Percentiles rank a stretch among this genome's conserved stretches.
These are phyloP conservation scores for Allodekkera sacchari DNA, from an alignment of 805 yeast species.

Conservation along the genomic window DNA sequence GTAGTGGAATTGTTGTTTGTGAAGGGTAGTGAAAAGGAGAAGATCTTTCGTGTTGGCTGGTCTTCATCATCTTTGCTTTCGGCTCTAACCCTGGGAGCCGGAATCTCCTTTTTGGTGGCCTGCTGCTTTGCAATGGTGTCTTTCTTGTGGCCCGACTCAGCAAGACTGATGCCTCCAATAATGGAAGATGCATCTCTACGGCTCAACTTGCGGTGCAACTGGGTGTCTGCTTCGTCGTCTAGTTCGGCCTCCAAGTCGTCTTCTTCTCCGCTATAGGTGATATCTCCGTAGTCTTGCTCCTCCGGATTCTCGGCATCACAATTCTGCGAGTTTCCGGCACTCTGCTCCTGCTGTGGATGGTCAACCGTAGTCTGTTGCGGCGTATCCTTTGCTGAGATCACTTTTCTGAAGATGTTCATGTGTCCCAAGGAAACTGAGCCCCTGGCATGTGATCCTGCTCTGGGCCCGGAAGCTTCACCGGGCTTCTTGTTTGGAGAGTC, in stretches of 20 bases:
- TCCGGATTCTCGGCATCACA: background rate
- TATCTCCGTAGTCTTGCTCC: background rate
- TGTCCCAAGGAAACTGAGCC: no score
- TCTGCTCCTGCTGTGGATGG: no score
- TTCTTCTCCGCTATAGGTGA: conserved; percentile 2
- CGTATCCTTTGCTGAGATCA: no score
- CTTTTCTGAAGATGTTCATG: no score
- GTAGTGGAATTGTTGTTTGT: conserved; percentile 35
- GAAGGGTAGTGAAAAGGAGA: conserved; percentile 53
- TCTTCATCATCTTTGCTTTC: conserved; percentile 24
- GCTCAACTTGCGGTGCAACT: conserved; percentile 3
- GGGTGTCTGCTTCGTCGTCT: background rate
- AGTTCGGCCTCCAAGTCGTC: conserved; percentile 2
- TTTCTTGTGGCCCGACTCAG: background rate
- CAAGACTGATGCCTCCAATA: conserved; percentile 10
- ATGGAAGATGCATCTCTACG: conserved; percentile 10
- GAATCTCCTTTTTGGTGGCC: conserved; percentile 4
- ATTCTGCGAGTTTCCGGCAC: no score
- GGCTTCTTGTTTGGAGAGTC: no score
- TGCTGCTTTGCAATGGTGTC: conserved; percentile 1
- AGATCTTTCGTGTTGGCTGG: conserved; percentile 26
- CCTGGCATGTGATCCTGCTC: no score
- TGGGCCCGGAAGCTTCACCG: no score
- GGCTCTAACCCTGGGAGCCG: no score
- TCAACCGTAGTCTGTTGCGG: no score